A percentile compares a stretch with the other conserved stretches of the same genome.
Conservation (phyloP, 169 alveolate genomes). For the Blepharisma undulans region DNA sequence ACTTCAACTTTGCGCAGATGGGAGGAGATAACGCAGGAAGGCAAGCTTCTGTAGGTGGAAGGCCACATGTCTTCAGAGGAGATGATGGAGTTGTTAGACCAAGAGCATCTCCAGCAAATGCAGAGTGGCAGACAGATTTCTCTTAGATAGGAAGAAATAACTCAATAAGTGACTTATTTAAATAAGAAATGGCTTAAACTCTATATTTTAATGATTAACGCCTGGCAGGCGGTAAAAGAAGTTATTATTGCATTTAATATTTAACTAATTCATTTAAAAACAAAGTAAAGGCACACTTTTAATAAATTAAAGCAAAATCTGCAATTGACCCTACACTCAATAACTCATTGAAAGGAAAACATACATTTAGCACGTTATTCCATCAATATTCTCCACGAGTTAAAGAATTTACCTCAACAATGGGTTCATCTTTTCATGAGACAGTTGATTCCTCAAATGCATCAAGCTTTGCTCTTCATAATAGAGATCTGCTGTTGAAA, state of each 20-base stretch:
- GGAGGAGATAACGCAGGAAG: conserved; percentile 4
- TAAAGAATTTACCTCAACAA: background rate
- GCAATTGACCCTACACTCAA: background rate
- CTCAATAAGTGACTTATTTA: background rate
- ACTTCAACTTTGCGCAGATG: background rate
- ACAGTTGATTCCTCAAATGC: background rate
- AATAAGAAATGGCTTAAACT: background rate
- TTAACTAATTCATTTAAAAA: too few relatives aligned
- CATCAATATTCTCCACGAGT: background rate
- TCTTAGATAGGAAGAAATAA: background rate
- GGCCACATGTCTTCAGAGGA: conserved; percentile 38
- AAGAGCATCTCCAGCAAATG: background rate
- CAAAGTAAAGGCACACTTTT: too few relatives aligned
- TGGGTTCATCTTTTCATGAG: background rate
- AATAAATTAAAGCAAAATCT: background rate
- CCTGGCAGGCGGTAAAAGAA: too few relatives aligned
- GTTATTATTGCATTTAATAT: too few relatives aligned
- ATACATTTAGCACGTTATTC: conserved; percentile 8
- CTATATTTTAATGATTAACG: too few relatives aligned
- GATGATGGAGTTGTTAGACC: conserved; percentile 37
- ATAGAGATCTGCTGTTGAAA: background rate
- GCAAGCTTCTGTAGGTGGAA: background rate
- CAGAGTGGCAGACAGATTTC: background rate
- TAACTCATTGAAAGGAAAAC: background rate
- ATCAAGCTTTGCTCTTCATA: conserved; percentile 26